These are phyloP conservation scores for Oryza meyeriana DNA, from an alignment of 176 grass and related monocot genomes.

Conservation along the genomic window DNA sequence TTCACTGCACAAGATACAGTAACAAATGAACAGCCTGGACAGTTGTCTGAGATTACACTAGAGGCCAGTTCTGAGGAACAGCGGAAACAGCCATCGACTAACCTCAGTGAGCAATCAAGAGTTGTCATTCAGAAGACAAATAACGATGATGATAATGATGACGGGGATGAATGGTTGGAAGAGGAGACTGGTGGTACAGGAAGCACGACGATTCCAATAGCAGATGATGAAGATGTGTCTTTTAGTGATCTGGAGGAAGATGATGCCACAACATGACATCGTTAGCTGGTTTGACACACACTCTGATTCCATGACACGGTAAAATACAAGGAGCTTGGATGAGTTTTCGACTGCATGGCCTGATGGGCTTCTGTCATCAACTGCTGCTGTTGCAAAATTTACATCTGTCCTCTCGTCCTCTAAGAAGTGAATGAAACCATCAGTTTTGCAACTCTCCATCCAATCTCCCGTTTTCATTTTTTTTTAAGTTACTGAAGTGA, in stretches of 20 bases:
- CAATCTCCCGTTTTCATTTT: neutral
- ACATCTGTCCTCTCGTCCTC: neutral
- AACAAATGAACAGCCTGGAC: constrained; percentile 36
- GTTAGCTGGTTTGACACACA: neutral
- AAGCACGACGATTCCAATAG: constrained; percentile 43
- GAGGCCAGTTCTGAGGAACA: constrained; percentile 41
- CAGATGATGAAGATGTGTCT: constrained; percentile 69
- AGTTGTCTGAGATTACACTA: constrained; percentile 42
- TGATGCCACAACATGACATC: constrained; percentile 39
- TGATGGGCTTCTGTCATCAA: neutral
- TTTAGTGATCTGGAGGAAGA: constrained; percentile 96
- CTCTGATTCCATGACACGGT: neutral
- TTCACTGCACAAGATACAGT: constrained; percentile 10
- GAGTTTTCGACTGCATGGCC: neutral
- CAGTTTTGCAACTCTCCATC: neutral
- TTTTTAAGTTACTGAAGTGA: neutral
- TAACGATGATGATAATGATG: constrained; percentile 25
- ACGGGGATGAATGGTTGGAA: constrained; percentile 77
- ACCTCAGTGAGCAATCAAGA: constrained; percentile 32
- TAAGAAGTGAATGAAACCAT: neutral
- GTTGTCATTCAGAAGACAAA: constrained; percentile 46
- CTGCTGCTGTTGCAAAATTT: neutral
- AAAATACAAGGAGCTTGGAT: neutral
- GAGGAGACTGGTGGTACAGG: constrained; percentile 49
- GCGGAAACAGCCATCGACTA: neutral